phyloP scores from a whole-genome alignment of 2,329 filamentous ascomycete genomes.

The Venturia pyrina region DNA sequence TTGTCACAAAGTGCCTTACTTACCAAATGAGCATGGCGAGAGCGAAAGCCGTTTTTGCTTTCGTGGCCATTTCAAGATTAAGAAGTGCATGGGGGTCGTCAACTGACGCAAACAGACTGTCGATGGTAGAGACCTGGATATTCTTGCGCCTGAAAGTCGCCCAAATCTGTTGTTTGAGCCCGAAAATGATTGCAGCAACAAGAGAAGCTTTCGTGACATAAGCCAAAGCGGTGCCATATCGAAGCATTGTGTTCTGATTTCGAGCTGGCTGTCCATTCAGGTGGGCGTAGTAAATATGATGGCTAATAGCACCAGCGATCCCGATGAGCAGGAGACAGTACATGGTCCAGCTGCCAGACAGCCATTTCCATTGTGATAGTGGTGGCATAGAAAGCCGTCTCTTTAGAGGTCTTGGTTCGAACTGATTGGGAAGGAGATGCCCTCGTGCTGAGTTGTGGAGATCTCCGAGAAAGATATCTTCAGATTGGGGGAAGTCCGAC shows the following conservation, averaged over 20 bases:
- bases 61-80: constrained; percentile 27
- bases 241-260: constrained; percentile 24
- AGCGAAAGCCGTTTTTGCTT: constrained; percentile 23
- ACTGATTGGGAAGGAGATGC: not conserved
- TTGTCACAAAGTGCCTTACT: not conserved
- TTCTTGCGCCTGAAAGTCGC: constrained; percentile 26
- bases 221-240: constrained; percentile 28
- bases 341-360: not conserved
- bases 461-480: not conserved
- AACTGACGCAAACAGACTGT: constrained; percentile 26
- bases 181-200: constrained; percentile 24
- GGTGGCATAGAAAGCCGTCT: not conserved
- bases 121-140: constrained; percentile 28
- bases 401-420: not conserved
- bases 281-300: constrained; percentile 25
- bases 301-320: constrained; percentile 22
- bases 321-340: constrained; percentile 21
- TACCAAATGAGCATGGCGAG: not conserved
- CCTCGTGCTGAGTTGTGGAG: not conserved
- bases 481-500: not conserved
- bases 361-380: constrained; percentile 3
- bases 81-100: constrained; percentile 26
- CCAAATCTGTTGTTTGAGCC: constrained; percentile 29
- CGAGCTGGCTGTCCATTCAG: constrained; percentile 22
- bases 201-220: constrained; percentile 29